These are phyloP conservation scores for Calonectria crousiana DNA, from an alignment of 2,329 filamentous ascomycete genomes.

Conservation along the genomic window DNA sequence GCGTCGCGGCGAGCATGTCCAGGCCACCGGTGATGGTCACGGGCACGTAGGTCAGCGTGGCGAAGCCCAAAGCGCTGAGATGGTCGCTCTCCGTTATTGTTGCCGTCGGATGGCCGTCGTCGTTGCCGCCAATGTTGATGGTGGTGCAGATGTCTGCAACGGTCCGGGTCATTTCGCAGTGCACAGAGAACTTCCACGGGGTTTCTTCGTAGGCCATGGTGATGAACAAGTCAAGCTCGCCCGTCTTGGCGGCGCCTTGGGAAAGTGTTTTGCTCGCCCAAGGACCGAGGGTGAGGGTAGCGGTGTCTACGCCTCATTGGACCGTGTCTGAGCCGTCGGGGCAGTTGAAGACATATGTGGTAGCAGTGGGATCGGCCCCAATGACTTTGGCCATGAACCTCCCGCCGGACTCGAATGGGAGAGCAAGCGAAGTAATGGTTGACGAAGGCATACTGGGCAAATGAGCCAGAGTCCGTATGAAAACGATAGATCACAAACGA, in stretches of 20 bases:
- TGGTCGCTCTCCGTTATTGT: neutral
- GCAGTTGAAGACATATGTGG: conserved; percentile 18
- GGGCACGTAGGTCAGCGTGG: neutral
- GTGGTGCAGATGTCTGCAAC: conserved; percentile 4
- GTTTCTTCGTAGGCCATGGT: neutral
- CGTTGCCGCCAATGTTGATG: conserved; percentile 18
- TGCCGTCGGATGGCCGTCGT: conserved; percentile 13
- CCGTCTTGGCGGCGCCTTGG: conserved; percentile 6
- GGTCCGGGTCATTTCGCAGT: conserved; percentile 16
- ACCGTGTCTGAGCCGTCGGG: neutral
- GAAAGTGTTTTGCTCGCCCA: conserved; percentile 30
- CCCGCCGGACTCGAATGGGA: neutral
- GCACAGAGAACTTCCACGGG: conserved; percentile 17
- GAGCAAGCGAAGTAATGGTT: neutral
- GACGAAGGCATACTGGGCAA: neutral
- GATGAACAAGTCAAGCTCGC: conserved; percentile 3
- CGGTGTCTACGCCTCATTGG: conserved; percentile 13
- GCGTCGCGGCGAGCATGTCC: conserved; percentile 8
- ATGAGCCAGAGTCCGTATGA: neutral
- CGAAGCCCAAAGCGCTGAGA: neutral
- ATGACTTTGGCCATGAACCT: neutral
- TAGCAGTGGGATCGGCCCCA: neutral
- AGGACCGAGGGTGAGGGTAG: conserved; percentile 16
- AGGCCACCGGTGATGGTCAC: conserved; percentile 22
- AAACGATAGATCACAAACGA: neutral